phyloP scores from a whole-genome alignment of 1,284 basidiomycete species.

The Ustilago esculenta region DNA sequence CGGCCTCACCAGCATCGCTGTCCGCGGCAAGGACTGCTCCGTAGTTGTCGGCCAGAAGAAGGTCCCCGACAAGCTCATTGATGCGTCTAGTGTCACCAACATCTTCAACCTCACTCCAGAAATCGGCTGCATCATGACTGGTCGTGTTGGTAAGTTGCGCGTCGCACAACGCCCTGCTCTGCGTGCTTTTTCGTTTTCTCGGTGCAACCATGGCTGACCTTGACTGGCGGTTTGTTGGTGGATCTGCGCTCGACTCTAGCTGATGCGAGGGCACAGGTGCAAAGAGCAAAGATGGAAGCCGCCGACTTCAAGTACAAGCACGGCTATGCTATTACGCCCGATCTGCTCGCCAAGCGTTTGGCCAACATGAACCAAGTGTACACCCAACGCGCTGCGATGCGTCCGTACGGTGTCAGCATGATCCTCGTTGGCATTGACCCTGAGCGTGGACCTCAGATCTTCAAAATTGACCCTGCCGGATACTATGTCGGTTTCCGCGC shows the following conservation, averaged over 20 bases:
- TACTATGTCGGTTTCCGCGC: conserved; percentile 99
- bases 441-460: conserved; percentile 86
- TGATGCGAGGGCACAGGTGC: conserved; percentile 90
- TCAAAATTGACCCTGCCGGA: conserved; percentile 98
- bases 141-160: conserved; percentile 84
- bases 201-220: too few species aligned
- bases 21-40: conserved; percentile 91
- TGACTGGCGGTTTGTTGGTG: too few species aligned
- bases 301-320: conserved; percentile 93
- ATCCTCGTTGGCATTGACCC: conserved; percentile 92
- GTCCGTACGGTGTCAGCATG: conserved; percentile 96
- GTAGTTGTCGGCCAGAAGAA: conserved; percentile 99
- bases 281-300: conserved; percentile 87
- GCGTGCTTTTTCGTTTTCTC: too few species aligned
- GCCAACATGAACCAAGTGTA: conserved; percentile 99
- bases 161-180: too few species aligned
- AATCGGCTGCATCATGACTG: conserved; percentile 98
- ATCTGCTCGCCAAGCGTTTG: conserved; percentile 88
- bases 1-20: conserved; percentile 90
- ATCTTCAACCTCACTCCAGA: conserved; percentile 94
- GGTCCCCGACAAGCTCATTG: conserved; percentile 94
- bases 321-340: conserved; percentile 97
- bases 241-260: conserved; percentile 71
- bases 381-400: conserved; percentile 96
- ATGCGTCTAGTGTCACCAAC: conserved; percentile 92